Evolutionary conservation across 208 protist genomes (phyloP).

Genomic region (Trypanosoma scelopori): DNA sequence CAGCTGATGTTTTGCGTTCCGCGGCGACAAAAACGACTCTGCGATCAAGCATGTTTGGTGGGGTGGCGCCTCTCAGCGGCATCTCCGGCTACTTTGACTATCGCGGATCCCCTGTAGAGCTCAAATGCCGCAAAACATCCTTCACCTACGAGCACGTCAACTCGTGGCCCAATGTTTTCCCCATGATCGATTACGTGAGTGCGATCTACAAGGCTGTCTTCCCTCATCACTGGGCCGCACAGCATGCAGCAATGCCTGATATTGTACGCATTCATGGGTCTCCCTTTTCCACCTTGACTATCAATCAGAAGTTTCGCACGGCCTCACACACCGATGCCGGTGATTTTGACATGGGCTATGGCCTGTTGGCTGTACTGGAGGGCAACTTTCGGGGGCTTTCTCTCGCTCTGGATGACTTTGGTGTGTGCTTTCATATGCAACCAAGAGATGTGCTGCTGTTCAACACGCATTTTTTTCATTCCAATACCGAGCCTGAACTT

Average conservation of each 20-base stretch:
- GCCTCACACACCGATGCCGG: constrained; percentile 88
- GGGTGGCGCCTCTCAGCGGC: constrained; percentile 77
- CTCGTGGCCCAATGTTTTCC: constrained; percentile 77
- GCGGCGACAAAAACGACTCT: constrained; percentile 70
- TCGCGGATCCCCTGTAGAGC: constrained; percentile 76
- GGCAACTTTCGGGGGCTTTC: constrained; percentile 78
- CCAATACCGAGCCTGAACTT: constrained; percentile 87
- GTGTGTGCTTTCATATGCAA: constrained; percentile 67
- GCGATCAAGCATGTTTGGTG: constrained; percentile 76
- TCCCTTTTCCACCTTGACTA: constrained; percentile 89
- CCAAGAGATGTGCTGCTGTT: constrained; percentile 89
- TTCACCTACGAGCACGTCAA: constrained; percentile 79
- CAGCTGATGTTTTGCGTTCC: constrained; percentile 64
- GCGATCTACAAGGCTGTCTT: constrained; percentile 69
- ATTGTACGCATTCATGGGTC: constrained; percentile 85
- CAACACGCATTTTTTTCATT: constrained; percentile 92
- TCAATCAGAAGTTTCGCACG: constrained; percentile 90
- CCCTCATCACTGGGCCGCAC: constrained; percentile 66
- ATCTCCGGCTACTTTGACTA: constrained; percentile 93
- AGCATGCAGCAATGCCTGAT: constrained; percentile 85
- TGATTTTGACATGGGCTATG: constrained; percentile 91
- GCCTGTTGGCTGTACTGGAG: constrained; percentile 80
- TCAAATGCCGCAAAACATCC: constrained; percentile 85
- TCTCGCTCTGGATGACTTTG: constrained; percentile 77
- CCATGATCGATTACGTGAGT: constrained; percentile 88